Conservation (phyloP, 2,329 filamentous ascomycete genomes). For the Aspergillus fischeri region DNA sequence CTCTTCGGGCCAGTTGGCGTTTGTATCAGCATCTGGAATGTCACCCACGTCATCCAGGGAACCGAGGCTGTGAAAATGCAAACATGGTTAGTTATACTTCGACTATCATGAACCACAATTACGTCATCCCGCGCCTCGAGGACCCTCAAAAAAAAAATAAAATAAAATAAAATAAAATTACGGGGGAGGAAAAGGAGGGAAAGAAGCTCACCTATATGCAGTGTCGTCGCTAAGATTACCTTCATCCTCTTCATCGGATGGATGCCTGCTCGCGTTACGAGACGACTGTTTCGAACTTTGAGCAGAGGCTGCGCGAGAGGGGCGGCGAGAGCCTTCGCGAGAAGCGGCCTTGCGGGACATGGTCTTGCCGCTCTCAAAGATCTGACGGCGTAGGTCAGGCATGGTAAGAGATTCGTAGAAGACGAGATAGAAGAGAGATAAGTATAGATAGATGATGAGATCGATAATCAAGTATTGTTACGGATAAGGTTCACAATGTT, state of each 20-base stretch:
- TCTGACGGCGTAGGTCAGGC: slow-evolving; percentile 52
- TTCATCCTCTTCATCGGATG: slow-evolving; percentile 57
- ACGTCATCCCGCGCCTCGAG: slow-evolving; percentile 33
- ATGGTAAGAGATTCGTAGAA: slow-evolving; percentile 25
- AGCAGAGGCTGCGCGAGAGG: slow-evolving; percentile 51
- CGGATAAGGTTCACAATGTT: neutral
- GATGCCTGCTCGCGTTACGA: slow-evolving; percentile 51
- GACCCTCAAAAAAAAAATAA: slow-evolving; percentile 5
- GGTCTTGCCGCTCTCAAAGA: slow-evolving; percentile 63
- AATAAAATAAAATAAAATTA: too few species aligned
- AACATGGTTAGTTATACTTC: slow-evolving; percentile 7
- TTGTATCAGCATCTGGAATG: slow-evolving; percentile 49
- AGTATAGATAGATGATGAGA: neutral
- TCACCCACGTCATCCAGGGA: slow-evolving; percentile 64
- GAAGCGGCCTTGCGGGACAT: slow-evolving; percentile 59
- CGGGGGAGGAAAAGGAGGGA: slow-evolving; percentile 29
- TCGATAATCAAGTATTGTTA: neutral
- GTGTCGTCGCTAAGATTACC: slow-evolving; percentile 56
- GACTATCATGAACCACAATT: slow-evolving; percentile 12
- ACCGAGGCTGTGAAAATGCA: slow-evolving; percentile 46
- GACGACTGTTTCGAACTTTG: slow-evolving; percentile 52
- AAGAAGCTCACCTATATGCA: slow-evolving; percentile 48
- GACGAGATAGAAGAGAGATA: neutral
- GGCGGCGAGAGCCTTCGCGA: slow-evolving; percentile 49
- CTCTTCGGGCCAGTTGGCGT: slow-evolving; percentile 58